Base-by-base conservation (phyloP, 2,329 filamentous ascomycete species). In the Aspergillus fijiensis region DNA sequence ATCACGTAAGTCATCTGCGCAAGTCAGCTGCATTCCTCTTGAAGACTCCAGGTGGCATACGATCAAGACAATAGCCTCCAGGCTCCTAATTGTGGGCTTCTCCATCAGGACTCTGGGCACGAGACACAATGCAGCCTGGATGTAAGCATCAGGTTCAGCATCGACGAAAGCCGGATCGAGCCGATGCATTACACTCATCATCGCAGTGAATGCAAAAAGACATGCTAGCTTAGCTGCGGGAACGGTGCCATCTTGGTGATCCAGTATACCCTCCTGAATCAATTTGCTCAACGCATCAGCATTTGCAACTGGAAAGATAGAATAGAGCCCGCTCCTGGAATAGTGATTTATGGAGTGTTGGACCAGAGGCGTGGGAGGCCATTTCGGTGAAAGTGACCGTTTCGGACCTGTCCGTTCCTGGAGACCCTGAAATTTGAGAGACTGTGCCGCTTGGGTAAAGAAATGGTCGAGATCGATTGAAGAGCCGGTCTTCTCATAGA, bases 261-360 rank as follows among this genome's bases (percentile, higher is more conserved):
- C 58, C 16, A 67, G 48, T 3, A 63, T 51, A 55, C 61, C 48
- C 16, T 59, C 56, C 12, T 63, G 50, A 9, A 68, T 56, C 2
- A 67, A 53, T 29, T 64, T 12, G 5, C 48, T 59, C 35, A 51
- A 33, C 16, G 27, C 49, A 51, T 64, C 60, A 10, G 57, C 51
- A 23, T 70, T 64, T 14, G 61, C 64, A 47, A 69, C 57, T 0
- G 68, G 69, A 23, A 70, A 70, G 16, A 70, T 60, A 2, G 67
- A 68, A 51, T 70, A 71, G 6, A 71, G 60, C 5, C 64, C 61
- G 39, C 61, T 64, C 21, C 25, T 63, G 2, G 57, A 45, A 33
- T 58, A 70, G 48, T 70, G 63, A 6, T 69, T 51, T 11, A 71
- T 51, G 11, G 59, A 69, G 45, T 42, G 45, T 35, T 64, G 61